These are phyloP conservation scores for Saccharata proteae DNA, from an alignment of 2,329 filamentous ascomycete genomes.

Conservation along the genomic window DNA sequence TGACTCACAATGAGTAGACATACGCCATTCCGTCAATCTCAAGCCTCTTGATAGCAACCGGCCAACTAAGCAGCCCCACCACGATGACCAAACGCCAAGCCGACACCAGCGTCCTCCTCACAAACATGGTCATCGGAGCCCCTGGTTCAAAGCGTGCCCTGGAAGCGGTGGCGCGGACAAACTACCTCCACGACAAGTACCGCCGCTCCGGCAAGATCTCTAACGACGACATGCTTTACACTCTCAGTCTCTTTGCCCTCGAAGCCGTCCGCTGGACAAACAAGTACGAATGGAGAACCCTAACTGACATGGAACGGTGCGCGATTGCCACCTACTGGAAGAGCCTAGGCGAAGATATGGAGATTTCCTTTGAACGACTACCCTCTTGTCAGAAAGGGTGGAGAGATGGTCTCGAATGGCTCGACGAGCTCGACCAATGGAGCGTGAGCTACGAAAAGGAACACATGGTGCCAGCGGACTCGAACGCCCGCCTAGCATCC, in stretches of 20 bases:
- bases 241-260: conserved; percentile 51
- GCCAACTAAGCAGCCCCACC: conserved; percentile 17
- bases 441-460: conserved; percentile 45
- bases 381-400: conserved; percentile 30
- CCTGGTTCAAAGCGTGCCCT: conserved; percentile 23
- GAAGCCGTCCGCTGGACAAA: conserved; percentile 54
- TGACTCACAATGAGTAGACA: too few relatives aligned
- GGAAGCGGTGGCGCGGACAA: conserved; percentile 47
- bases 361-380: conserved; percentile 41
- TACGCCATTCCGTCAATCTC: conserved; percentile 26
- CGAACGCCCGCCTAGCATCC: too few relatives aligned
- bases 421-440: conserved; percentile 40
- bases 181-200: conserved; percentile 49
- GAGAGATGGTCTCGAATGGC: conserved; percentile 40
- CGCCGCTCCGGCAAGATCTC: conserved; percentile 46
- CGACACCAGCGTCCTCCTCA: conserved; percentile 21
- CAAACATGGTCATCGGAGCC: conserved; percentile 17
- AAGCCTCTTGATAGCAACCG: conserved; percentile 21
- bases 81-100: conserved; percentile 17
- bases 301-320: conserved; percentile 56
- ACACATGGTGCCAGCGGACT: conserved; percentile 39
- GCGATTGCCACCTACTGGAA: conserved; percentile 62
- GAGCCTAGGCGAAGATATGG: conserved; percentile 56
- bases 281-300: conserved; percentile 56
- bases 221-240: conserved; percentile 54